Base-by-base conservation (phyloP, 805 yeast genomes). In the Candida endomychidarum region DNA sequence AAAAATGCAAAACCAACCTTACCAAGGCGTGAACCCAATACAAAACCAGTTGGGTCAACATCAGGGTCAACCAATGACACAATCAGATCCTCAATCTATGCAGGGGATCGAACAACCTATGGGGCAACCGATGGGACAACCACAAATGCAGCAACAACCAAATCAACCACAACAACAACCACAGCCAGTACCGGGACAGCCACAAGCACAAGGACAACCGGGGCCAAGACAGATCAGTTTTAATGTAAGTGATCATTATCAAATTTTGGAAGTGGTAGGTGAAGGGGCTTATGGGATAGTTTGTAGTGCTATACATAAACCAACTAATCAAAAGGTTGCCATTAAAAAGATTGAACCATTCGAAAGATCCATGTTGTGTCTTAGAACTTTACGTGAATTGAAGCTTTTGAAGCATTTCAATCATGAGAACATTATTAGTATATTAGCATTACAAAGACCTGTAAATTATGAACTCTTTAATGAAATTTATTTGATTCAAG, bases 281-380 rank as follows among this genome's bases (percentile, higher is more conserved):
- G 96, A 89, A 61, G 98, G 98, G 14, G 97, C 98, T 0, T 91
- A 91, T 57, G 98, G 98, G 5, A 80, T 90, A 9, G 98, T 91
- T 8, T 81, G 96, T 60, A 79, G 91, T 8, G 97, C 97, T 0
- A 64, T 81, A 8, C 96, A 91, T 62, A 77, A 78, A 54, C 96
- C 96, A 5, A 77, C 93, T 1, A 83, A 83, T 40, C 90, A 84
- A 51, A 80, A 80, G 48, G 97, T 91, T n/a, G 98, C 98, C 28
- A 89, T 91, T 55, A 91, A 91, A 63, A 91, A 90, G 65, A 88
- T 91, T 48, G 85, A 84, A 56, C 97, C 97, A 9, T 91, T 91
- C 57, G 95, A 84, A 52, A 77, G 95, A 46, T 77, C 91, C 35
- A 78, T 91, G 81, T 84, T 90, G 54, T 88, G 96, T 53, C 69